Conservation (phyloP, 1,139 yeast species). For the Yamadazyma sp. region DNA sequence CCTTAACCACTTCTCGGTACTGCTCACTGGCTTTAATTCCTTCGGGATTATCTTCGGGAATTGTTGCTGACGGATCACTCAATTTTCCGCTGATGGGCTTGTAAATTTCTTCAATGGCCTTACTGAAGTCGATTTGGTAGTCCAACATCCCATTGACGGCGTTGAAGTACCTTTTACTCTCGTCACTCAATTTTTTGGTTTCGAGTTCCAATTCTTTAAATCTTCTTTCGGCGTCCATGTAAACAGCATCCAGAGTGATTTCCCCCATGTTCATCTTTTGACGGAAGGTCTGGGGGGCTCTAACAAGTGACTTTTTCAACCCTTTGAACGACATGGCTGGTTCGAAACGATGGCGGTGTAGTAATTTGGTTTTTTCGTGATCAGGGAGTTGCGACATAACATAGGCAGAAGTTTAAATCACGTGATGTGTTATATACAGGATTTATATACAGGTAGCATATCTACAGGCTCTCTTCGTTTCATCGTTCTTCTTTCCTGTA, state of each 20-base stretch:
- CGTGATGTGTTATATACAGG: too few relatives aligned
- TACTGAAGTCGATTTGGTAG: constrained; percentile 90
- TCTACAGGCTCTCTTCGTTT: too few relatives aligned
- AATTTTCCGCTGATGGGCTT: constrained; percentile 92
- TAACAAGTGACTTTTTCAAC: constrained; percentile 75
- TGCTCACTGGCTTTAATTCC: constrained; percentile 94
- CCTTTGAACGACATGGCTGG: constrained; percentile 86
- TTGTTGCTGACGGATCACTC: constrained; percentile 82
- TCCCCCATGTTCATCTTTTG: constrained; percentile 86
- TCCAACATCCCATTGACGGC: constrained; percentile 93
- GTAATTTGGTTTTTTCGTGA: not conserved
- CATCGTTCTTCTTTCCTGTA: too few relatives aligned
- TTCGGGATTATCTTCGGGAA: constrained; percentile 92
- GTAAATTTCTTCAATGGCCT: constrained; percentile 92
- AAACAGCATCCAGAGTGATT: constrained; percentile 81
- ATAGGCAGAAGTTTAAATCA: too few relatives aligned
- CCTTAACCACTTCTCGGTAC: constrained; percentile 83
- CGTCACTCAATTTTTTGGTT: constrained; percentile 86
- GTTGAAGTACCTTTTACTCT: constrained; percentile 81
- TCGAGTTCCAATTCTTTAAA: constrained; percentile 89
- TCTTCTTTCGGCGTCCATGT: constrained; percentile 91
- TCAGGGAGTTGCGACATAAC: constrained; percentile 2
- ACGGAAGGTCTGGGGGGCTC: constrained; percentile 83
- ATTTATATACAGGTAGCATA: not conserved
- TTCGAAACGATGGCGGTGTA: not conserved